Percentiles rank a stretch among this genome's conserved stretches.
Conservation (phyloP, 129 eudicot genomes). For the Glebionis coronaria region DNA sequence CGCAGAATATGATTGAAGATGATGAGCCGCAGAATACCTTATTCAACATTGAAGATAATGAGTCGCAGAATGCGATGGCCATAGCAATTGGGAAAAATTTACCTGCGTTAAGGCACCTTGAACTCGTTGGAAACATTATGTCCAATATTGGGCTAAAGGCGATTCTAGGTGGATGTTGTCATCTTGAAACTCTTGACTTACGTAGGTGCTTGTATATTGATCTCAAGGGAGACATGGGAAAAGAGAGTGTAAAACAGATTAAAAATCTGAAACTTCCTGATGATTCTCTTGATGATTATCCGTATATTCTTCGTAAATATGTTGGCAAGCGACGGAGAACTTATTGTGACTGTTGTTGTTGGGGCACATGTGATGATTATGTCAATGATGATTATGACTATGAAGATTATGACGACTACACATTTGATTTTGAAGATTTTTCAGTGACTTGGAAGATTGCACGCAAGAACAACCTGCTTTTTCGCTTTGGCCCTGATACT, state of each 20-base stretch:
- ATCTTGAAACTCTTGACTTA: slow-evolving; percentile 13
- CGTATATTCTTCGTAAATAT: too few relatives aligned
- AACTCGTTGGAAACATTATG: background rate
- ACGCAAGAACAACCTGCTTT: background rate
- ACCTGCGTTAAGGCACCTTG: slow-evolving; percentile 12
- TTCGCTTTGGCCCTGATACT: background rate
- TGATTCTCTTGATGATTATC: background rate
- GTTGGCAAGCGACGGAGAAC: too few relatives aligned
- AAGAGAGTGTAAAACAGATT: slow-evolving; percentile 1
- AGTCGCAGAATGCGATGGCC: too few relatives aligned
- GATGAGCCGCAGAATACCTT: too few relatives aligned
- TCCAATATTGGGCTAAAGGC: slow-evolving; percentile 12
- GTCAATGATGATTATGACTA: background rate
- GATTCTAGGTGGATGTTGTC: slow-evolving; percentile 11
- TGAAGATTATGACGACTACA: slow-evolving; percentile 5
- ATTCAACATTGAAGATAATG: too few relatives aligned
- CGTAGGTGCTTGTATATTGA: background rate
- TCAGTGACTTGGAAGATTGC: background rate
- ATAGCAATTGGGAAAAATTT: background rate
- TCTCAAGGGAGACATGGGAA: background rate
- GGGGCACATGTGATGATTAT: too few relatives aligned
- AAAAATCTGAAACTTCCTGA: slow-evolving; percentile 1
- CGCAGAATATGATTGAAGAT: too few relatives aligned
- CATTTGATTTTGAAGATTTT: background rate
- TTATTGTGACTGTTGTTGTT: too few relatives aligned